phyloP scores from a whole-genome alignment of 192 early-diverging fungal species.

The Coemansia umbellata region DNA sequence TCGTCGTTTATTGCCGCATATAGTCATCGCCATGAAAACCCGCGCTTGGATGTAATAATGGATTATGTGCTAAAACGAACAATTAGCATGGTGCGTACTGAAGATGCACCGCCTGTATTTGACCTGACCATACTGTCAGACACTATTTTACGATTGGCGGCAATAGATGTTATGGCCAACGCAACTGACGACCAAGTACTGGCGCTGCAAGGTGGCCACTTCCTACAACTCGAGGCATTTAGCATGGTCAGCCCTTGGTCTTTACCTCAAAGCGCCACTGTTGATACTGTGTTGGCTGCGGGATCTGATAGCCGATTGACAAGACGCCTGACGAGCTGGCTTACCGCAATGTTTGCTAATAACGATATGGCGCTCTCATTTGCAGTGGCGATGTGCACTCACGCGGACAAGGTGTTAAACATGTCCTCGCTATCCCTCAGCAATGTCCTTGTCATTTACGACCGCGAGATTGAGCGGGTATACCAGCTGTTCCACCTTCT shows the following conservation, averaged over 20 bases:
- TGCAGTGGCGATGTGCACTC: slow-evolving; percentile 28
- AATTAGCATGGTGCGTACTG: slow-evolving; percentile 14
- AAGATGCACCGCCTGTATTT: slow-evolving; percentile 26
- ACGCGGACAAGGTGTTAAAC: slow-evolving; percentile 37
- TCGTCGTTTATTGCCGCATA: slow-evolving; percentile 38
- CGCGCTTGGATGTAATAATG: slow-evolving; percentile 21
- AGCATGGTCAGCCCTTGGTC: slow-evolving; percentile 42
- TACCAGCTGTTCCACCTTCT: slow-evolving; percentile 45
- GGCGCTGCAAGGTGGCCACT: slow-evolving; percentile 43
- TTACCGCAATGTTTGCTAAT: slow-evolving; percentile 23
- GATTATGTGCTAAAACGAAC: slow-evolving; percentile 38
- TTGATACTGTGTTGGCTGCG: slow-evolving; percentile 12
- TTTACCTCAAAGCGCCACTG: slow-evolving; percentile 25
- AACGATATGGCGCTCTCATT: slow-evolving; percentile 22
- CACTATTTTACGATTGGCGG: slow-evolving; percentile 23
- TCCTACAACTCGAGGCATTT: slow-evolving; percentile 38
- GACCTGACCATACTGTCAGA: slow-evolving; percentile 36
- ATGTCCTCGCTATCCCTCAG: slow-evolving; percentile 24
- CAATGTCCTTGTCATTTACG: slow-evolving; percentile 38
- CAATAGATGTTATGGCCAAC: slow-evolving; percentile 33
- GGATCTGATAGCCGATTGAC: slow-evolving; percentile 24
- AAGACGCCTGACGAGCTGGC: slow-evolving; percentile 33
- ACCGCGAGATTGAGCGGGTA: slow-evolving; percentile 47
- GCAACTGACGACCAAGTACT: slow-evolving; percentile 40
- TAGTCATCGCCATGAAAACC: slow-evolving; percentile 40